Conservation (phyloP, 208 protist genomes). For the Eutreptiella sp. region DNA sequence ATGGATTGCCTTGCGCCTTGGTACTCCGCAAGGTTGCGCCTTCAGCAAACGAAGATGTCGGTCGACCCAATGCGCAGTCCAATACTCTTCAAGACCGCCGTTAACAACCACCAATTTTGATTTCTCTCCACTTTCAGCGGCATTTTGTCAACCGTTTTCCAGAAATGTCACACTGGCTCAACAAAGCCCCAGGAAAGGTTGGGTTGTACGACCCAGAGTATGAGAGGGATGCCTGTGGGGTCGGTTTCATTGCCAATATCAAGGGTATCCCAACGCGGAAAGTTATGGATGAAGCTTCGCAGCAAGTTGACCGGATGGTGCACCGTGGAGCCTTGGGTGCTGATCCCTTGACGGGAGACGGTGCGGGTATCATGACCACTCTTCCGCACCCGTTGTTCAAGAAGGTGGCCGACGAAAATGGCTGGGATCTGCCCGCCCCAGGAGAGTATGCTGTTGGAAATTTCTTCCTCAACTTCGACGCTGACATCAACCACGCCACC, state of each 20-base stretch:
- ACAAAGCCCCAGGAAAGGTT: too few species aligned
- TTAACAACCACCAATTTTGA: too few species aligned
- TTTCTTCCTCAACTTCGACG: constrained; percentile 42
- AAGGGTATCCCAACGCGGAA: constrained; percentile 31
- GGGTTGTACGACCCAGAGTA: constrained; percentile 45
- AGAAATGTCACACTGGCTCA: too few species aligned
- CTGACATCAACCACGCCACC: background rate
- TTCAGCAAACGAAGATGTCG: too few species aligned
- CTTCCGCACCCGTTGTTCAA: constrained; percentile 52
- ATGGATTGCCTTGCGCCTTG: too few species aligned
- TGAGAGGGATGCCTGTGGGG: constrained; percentile 57
- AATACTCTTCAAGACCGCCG: too few species aligned
- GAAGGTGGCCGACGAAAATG: constrained; percentile 12
- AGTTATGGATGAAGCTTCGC: constrained; percentile 36
- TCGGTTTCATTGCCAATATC: constrained; percentile 51
- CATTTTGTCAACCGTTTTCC: too few species aligned
- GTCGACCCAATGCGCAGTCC: too few species aligned
- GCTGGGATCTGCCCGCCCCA: constrained; percentile 21
- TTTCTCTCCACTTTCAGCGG: too few species aligned
- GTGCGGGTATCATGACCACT: constrained; percentile 52
- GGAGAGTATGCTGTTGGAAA: constrained; percentile 45
- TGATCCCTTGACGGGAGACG: constrained; percentile 51
- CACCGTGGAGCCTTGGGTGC: constrained; percentile 53
- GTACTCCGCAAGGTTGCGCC: too few species aligned
- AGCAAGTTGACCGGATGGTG: constrained; percentile 49